Evolutionary conservation across 2,329 filamentous ascomycete species (phyloP), one percentile per base, ranked within the genome.

Genomic region (Emmonsia crescens): DNA sequence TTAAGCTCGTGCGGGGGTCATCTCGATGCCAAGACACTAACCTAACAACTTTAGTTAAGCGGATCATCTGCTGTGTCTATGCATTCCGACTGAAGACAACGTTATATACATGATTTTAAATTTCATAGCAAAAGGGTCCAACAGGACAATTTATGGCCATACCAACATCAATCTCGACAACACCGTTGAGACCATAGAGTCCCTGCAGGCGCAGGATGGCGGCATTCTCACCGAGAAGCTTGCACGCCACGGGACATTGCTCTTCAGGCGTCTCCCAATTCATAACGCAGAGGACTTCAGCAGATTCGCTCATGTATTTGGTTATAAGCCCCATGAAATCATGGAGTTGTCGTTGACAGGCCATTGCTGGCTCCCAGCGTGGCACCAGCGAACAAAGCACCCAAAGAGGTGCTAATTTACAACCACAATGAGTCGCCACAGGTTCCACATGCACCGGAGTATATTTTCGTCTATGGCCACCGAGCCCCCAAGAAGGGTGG

Each of bases 271-370:
- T 2, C 31, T 55, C 6, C 52, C 52, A 55, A 55, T 55, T 33
- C 52, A 36, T 19, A 55, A 55, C 33, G 52, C 52, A 8, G 52
- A 55, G 31, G 52, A 55, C n/a, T 55, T 55, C n/a, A 79, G 76
- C 69, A 73, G 69, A 62, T 81, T 82, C 64, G 77, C 78, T 0
- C 79, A 81, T 61, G 77, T 78, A 0, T 82, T 81, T 64, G 77
- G 78, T 0, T 79, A 74, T 63, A 70, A 65, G 1, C 77, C 78
- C 1, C 79, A 81, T 59, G 79, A 81, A 64, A 80, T 80, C 61
- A 81, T 82, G 79, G 79, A 0, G 80, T 80, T 52, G 78, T 80
- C 0, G 77, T 81, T 5, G 70, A 79, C 55, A 68, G 79, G 49
- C 78, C 78, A 0, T 48, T 75, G 2, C 71, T 78, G 3, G 77